phyloP scores from a whole-genome alignment of 108 stramenopile species.

The Nitzschia palea region DNA sequence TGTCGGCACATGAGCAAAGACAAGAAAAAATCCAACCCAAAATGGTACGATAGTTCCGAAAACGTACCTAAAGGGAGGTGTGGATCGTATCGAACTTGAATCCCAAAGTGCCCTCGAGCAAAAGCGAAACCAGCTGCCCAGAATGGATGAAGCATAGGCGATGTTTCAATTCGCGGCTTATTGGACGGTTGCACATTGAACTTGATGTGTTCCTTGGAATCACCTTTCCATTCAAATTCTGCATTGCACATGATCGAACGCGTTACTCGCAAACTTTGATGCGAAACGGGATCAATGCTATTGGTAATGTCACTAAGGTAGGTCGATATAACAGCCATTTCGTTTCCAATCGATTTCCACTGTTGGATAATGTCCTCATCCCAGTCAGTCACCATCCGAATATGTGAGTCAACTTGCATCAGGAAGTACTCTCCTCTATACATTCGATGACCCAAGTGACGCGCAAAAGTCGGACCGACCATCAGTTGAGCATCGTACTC shows the following conservation, averaged over 20 bases:
- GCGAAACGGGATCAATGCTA: conserved; percentile 25
- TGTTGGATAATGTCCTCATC: conserved; percentile 59
- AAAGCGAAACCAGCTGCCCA: conserved; percentile 90
- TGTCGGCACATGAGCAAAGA: conserved; percentile 1
- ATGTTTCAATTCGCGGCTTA: conserved; percentile 6
- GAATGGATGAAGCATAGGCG: conserved; percentile 67
- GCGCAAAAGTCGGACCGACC: conserved; percentile 67
- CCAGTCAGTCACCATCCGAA: conserved; percentile 53
- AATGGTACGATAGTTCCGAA: not conserved
- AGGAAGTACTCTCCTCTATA: conserved; percentile 79
- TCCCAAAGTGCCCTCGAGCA: conserved; percentile 58
- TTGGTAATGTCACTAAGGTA: conserved; percentile 44
- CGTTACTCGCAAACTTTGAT: conserved; percentile 5
- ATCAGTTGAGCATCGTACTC: conserved; percentile 45
- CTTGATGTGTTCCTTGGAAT: conserved; percentile 25
- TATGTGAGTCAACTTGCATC: conserved; percentile 73
- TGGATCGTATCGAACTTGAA: conserved; percentile 51
- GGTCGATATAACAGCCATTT: conserved; percentile 61
- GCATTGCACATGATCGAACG: conserved; percentile 52
- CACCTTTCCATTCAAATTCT: conserved; percentile 36
- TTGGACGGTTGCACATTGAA: conserved; percentile 38
- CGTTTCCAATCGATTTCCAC: conserved; percentile 49
- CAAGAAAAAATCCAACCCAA: conserved; percentile 1
- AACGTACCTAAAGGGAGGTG: conserved; percentile 16
- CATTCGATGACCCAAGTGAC: conserved; percentile 68